These are phyloP conservation scores for Dactylellina sp. DNA, from an alignment of 2,329 filamentous ascomycete species.

Conservation along the genomic window DNA sequence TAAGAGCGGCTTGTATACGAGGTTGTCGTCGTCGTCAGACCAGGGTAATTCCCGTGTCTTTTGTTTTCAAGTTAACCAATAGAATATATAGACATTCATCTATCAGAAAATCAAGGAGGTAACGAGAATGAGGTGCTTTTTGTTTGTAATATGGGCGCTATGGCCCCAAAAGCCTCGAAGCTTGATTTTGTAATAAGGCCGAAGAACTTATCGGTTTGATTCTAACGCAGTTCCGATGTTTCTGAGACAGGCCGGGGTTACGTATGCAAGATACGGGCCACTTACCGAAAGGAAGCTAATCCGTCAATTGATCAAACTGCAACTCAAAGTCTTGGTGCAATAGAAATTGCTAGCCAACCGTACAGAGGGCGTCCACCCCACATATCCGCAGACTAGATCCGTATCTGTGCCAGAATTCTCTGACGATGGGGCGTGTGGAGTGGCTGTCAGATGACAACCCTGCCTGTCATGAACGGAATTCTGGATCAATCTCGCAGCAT, in stretches of 20 bases:
- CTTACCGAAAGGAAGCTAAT: conserved; percentile 56
- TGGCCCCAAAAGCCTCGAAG: conserved; percentile 47
- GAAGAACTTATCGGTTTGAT: conserved; percentile 51
- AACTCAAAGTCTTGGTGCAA: conserved; percentile 7
- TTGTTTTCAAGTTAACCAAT: conserved; percentile 32
- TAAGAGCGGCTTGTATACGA: conserved; percentile 51
- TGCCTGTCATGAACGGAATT: too few relatives aligned
- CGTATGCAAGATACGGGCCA: conserved; percentile 57
- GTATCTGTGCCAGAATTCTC: conserved; percentile 28
- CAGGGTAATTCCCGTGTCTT: conserved; percentile 49
- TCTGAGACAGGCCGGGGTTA: conserved; percentile 54
- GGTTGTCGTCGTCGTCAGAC: conserved; percentile 23
- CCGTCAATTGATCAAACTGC: conserved; percentile 35
- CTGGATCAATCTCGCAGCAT: too few relatives aligned
- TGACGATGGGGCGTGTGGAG: conserved; percentile 22
- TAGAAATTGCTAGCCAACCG: too few relatives aligned
- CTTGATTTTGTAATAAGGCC: conserved; percentile 25
- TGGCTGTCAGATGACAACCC: conserved; percentile 53
- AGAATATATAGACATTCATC: background rate
- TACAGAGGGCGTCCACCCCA: conserved; percentile 19
- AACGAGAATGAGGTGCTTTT: conserved; percentile 21
- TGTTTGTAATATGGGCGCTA: conserved; percentile 40
- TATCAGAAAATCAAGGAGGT: background rate
- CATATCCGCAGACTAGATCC: conserved; percentile 29
- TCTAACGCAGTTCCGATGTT: conserved; percentile 54